Conservation (phyloP, 176 grass and related monocot species). For the Aegilops sharonensis region DNA sequence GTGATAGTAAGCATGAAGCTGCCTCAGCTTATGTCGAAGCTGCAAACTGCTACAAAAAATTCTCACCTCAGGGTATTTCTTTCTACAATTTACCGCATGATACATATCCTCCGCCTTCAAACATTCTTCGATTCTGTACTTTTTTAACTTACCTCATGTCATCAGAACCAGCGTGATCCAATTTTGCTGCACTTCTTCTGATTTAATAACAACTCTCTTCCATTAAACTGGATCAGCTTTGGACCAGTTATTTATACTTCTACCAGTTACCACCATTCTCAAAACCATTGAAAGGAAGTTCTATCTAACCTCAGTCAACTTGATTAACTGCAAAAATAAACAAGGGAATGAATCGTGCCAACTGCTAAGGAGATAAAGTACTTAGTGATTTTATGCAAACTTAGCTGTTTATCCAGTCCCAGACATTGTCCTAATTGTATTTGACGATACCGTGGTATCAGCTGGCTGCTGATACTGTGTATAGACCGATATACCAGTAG, state of each 20-base stretch:
- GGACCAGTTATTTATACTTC: background rate
- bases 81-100: background rate
- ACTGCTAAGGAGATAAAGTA: background rate
- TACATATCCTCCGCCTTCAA: background rate
- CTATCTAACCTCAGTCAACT: background rate
- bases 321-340: background rate
- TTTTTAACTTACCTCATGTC: background rate
- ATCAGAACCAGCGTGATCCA: background rate
- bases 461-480: background rate
- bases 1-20: constrained; percentile 89
- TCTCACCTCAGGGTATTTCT: constrained; percentile 58
- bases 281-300: background rate
- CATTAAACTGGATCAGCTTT: background rate
- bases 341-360: background rate
- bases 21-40: constrained; percentile 80
- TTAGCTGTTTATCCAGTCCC: background rate
- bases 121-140: background rate
- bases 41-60: constrained; percentile 95
- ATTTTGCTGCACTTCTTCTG: background rate
- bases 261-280: background rate
- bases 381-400: background rate
- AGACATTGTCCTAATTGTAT: background rate
- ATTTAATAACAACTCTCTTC: background rate
- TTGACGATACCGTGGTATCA: background rate
- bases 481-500: background rate